Conservation (phyloP, 345 rosid species). For the Populus davidiana region DNA sequence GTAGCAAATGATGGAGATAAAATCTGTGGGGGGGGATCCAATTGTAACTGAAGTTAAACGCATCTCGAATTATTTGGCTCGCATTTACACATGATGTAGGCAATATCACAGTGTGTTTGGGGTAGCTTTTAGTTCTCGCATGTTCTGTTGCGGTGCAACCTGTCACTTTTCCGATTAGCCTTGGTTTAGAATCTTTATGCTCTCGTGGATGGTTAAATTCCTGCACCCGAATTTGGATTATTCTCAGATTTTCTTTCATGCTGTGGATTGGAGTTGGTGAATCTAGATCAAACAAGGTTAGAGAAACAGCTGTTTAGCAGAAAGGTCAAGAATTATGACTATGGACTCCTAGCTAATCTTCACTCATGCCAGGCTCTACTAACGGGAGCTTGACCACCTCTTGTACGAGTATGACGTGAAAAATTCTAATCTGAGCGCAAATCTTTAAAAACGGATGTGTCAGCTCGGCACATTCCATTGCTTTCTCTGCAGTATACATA, state of each 20-base stretch:
- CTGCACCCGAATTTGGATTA: background rate
- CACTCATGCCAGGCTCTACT: no score
- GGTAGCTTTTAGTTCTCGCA: background rate
- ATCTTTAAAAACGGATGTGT: background rate
- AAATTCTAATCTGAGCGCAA: background rate
- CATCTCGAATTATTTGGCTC: background rate
- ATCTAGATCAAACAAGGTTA: background rate
- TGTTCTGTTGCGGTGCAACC: background rate
- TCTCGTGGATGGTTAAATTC: background rate
- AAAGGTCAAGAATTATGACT: background rate
- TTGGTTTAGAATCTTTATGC: background rate
- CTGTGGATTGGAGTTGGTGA: background rate
- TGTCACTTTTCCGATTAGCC: no score
- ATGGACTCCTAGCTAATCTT: background rate
- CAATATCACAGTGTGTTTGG: background rate
- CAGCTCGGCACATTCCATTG: background rate
- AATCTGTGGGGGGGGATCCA: slow-evolving; percentile 6
- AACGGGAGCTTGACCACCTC: no score
- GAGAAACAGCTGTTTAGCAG: background rate
- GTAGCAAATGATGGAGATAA: background rate
- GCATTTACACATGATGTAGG: background rate
- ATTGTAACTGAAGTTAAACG: slow-evolving; percentile 8
- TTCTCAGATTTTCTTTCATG: background rate
- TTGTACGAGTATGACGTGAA: no score
- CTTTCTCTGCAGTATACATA: background rate